These are phyloP conservation scores for Candida sithepensis DNA, from an alignment of 805 yeast species.

Conservation along the genomic window DNA sequence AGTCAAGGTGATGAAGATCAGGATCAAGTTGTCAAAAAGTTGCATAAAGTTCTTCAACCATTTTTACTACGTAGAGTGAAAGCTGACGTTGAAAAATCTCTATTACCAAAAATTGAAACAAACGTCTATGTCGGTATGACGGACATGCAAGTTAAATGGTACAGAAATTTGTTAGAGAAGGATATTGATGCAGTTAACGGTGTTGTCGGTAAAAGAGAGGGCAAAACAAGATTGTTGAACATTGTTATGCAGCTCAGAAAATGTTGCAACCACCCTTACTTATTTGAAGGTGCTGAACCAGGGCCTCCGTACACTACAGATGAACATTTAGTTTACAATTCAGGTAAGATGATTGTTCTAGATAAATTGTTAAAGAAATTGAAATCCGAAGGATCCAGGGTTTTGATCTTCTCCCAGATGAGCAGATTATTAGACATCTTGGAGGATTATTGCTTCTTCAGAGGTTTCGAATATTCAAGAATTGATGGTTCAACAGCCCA, in stretches of 20 bases:
- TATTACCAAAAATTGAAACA: conserved; percentile 85
- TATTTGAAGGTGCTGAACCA: conserved; percentile 99
- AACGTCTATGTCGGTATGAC: conserved; percentile 93
- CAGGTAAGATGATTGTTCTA: conserved; percentile 86
- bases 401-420: conserved; percentile 91
- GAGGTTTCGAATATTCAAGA: conserved; percentile 84
- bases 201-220: conserved; percentile 89
- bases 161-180: conserved; percentile 79
- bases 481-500: conserved; percentile 93
- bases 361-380: conserved; percentile 77
- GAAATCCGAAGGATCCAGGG: conserved; percentile 78
- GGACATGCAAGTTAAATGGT: conserved; percentile 93
- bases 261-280: conserved; percentile 95
- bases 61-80: conserved; percentile 86
- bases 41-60: conserved; percentile 86
- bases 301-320: conserved; percentile 97
- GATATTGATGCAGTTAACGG: conserved; percentile 97
- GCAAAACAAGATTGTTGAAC: conserved; percentile 83
- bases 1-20: conserved; percentile 61
- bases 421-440: conserved; percentile 82
- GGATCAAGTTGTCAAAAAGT: conserved; percentile 80
- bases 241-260: conserved; percentile 96
- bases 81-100: conserved; percentile 87
- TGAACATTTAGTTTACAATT: conserved; percentile 85
- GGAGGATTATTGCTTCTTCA: conserved; percentile 85